These are phyloP conservation scores for Bjerkandera adusta DNA, from an alignment of 1,284 basidiomycete genomes.

Conservation along the genomic window DNA sequence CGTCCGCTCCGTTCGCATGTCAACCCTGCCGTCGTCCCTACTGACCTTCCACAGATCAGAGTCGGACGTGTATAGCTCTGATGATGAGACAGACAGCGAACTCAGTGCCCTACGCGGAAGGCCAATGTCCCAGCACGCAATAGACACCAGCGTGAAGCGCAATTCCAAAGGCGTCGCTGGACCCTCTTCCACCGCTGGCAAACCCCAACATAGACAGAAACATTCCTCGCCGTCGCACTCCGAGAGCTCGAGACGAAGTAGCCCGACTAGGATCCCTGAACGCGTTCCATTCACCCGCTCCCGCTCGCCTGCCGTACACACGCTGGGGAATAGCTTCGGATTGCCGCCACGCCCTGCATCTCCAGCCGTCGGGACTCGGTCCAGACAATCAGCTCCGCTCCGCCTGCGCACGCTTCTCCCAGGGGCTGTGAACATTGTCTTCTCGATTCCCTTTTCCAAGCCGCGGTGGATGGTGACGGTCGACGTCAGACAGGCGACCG, in stretches of 20 bases:
- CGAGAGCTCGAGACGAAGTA: slow-evolving; percentile 25
- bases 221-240: slow-evolving; percentile 19
- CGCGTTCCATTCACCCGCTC: slow-evolving; percentile 52
- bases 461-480: slow-evolving; percentile 43
- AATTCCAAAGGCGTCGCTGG: neutral
- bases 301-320: slow-evolving; percentile 48
- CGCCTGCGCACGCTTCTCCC: slow-evolving; percentile 38
- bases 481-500: slow-evolving; percentile 55
- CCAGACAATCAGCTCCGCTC: slow-evolving; percentile 18
- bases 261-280: slow-evolving; percentile 22
- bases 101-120: slow-evolving; percentile 39
- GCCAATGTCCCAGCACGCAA: slow-evolving; percentile 26
- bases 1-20: slow-evolving; percentile 17
- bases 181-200: neutral
- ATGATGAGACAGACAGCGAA: slow-evolving; percentile 44
- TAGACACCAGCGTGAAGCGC: slow-evolving; percentile 9
- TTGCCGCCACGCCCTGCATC: slow-evolving; percentile 25
- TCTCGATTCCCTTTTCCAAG: slow-evolving; percentile 40
- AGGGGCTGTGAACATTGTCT: slow-evolving; percentile 36
- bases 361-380: slow-evolving; percentile 27
- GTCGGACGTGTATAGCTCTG: slow-evolving; percentile 46
- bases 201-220: neutral
- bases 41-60: slow-evolving; percentile 39
- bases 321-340: slow-evolving; percentile 30
- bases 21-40: neutral